Base-by-base conservation (phyloP, 768 basidiomycete genomes). In the Termitomyces eurrhizus region DNA sequence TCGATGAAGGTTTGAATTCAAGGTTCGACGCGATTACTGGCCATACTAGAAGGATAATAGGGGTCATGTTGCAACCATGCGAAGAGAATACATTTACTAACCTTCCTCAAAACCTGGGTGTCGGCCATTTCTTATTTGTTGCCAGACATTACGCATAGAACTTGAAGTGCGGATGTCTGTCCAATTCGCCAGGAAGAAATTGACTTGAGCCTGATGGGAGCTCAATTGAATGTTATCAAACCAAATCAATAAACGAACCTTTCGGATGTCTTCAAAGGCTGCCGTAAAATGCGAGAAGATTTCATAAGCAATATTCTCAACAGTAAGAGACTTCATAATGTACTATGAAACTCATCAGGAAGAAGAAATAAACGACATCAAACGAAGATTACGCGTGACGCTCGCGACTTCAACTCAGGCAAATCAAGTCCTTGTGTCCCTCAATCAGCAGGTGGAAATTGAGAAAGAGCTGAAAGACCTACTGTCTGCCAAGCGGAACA, bases 91-190 rank as follows among this genome's bases (percentile, higher is more conserved):
- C 39, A 42, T 57, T 35, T 37, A 57, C 62, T 35, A 16, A 88
- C 89, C 88, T 80, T 93, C 90, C 74, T 93, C 93, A 68, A 93
- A 94, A 1, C 93, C 92, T 18, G 91, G 89, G 69, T 93, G 90
- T 37, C 90, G 80, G 48, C 93, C 93, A 52, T 84, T 79, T 58
- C 93, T 79, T 45, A 95, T 93, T 72, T 93, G 90, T 59, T 86
- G 82, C 90, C 92, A 94, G 5, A 95, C 88, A 63, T 80, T 82
- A 57, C 82, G 83, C 91, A 95, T 92, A 13, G 88, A 82, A 18
- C 88, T 85, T n/a, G 90, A 91, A n/a, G 82, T 74, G 45, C 91
- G 87, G 57, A 95, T 92, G 35, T 91, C 88, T 42, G 80, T 74
- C 93, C 93, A 95, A 67, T 93, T 86, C 45, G 83, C 79, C 50